Base-by-base conservation (phyloP, 169 alveolate genomes). In the Babesia sp. region DNA sequence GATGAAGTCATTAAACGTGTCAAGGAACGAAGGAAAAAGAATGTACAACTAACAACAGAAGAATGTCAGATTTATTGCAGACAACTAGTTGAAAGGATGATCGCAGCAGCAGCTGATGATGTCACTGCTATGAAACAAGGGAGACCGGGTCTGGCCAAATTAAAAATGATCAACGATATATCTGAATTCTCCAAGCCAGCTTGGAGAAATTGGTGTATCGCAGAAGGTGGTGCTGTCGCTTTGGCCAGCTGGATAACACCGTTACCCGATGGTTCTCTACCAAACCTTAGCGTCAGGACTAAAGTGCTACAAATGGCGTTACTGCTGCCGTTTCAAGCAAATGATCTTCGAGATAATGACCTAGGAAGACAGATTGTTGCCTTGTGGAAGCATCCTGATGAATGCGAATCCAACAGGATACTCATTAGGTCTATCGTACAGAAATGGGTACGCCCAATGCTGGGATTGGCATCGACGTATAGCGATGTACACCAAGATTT, bases 391-490 rank as follows among this genome's bases (percentile, higher is more conserved):
- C 92, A 89, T 71, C 90, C 92, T 22, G 87, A 88, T 51, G 95
- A 91, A 68, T 80, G 90, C 16, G 91, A 81, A 26, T 87, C 90
- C 39, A 91, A 91, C 66, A 85, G 91, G 54, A 87, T 86, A 45
- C 56, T 90, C 16, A 91, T 91, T 18, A 84, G 93, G 45, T 67
- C 76, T 54, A 83, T 91, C 44, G 79, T 91, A 36, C 95, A 91
- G 76, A 90, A 90, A 50, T 90, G 95, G 95, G 84, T 90, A 44
- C 79, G 94, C 39, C 90, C 93, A 18, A 90, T 91, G 78, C 76
- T 89, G 31, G 91, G 93, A 3, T 77, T 89, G 39, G 89, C 88
- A 29, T 33, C 93, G 12, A 85, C 68, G 72, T 89, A 89, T 48
- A 71, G 81, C 28, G 89, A 81, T 14, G 28, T 71, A 45, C 84